Percentiles rank a stretch among this genome's conserved stretches.
Evolutionary conservation across 225 moss, liverwort and hornwort genomes (phyloP).

Genomic region (Asterella californica): DNA sequence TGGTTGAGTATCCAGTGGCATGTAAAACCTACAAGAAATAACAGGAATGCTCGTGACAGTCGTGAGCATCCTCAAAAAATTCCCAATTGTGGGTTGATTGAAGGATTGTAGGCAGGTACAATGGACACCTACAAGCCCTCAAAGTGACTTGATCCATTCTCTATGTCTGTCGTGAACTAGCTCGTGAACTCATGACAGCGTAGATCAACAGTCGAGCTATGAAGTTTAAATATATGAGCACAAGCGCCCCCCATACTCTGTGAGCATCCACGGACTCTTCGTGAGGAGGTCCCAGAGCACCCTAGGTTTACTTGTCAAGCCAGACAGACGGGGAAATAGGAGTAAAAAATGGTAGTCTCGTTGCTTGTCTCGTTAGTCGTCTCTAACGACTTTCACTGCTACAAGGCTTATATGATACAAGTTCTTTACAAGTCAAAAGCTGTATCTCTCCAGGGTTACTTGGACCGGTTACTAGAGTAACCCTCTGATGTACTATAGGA

Average conservation of each 20-base stretch:
- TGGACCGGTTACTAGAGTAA: slow-evolving; percentile 4
- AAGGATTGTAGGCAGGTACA: slow-evolving; percentile 19
- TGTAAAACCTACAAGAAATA: slow-evolving; percentile 17
- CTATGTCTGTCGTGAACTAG: slow-evolving; percentile 8
- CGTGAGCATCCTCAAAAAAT: slow-evolving; percentile 17
- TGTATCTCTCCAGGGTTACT: slow-evolving; percentile 4
- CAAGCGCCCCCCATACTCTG: neutral
- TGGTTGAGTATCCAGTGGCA: slow-evolving; percentile 3
- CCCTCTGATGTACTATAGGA: slow-evolving; percentile 16
- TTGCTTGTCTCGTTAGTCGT: slow-evolving; percentile 11
- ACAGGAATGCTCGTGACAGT: slow-evolving; percentile 21
- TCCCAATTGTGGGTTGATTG: slow-evolving; percentile 23
- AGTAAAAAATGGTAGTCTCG: slow-evolving; percentile 14
- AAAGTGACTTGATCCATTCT: slow-evolving; percentile 1
- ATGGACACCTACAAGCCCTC: slow-evolving; percentile 1
- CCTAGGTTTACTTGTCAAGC: slow-evolving; percentile 18
- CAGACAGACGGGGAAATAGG: slow-evolving; percentile 2
- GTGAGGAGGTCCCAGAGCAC: slow-evolving; percentile 2
- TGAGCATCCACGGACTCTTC: neutral
- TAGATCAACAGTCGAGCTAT: slow-evolving; percentile 3
- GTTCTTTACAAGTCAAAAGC: slow-evolving; percentile 33
- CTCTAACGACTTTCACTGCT: slow-evolving; percentile 19
- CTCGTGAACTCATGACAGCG: neutral
- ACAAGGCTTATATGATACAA: slow-evolving; percentile 35
- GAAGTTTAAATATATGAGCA: slow-evolving; percentile 12